Evolutionary conservation across 2,329 filamentous ascomycete genomes (phyloP), one percentile per base, ranked within the genome.

Genomic region (Diaporthe velutina): DNA sequence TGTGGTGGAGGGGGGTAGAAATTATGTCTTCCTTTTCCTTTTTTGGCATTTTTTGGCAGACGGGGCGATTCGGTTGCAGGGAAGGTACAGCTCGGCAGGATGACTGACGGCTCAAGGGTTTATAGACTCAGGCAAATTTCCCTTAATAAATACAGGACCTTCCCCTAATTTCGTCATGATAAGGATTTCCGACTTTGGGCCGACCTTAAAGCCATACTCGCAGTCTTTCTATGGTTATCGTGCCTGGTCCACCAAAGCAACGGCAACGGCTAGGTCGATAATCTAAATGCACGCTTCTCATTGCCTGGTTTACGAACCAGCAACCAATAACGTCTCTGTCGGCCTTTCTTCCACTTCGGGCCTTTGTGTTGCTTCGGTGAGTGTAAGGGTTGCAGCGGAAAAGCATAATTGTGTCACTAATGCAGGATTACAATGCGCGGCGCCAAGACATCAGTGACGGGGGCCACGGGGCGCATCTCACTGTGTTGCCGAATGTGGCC

Each of bases 361-460:
- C 33, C 2, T 7, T 28, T 64, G 40, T 64, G 60, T 40, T 38
- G 45, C 33, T 52, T 67, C 45, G 45, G 45, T 35, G 61, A 50
- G 30, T 6, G 45, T 12, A n/a, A 52, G 45, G n/a, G 42, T 52
- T 67, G 10, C 45, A 50, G 42, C 22, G 25, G 42, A 38, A 35
- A 25, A 67, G 28, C 61, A 67, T 67, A 52, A 67, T 3, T 50
- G 61, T 40, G 45, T 28, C 33, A 22, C 64, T 67, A 67, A 28
- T 67, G 45, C 64, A 67, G 64, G 45, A 38, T 48, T 38, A 19
- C 5, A 19, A 30, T 35, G 19, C 30, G 17, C 61, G 61, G 42
- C 42, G 61, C 61, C 61, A 67, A 67, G 61, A 52, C 10, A 33
- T 25, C 42, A 33, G 19, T 2, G 8, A 50, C 25, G 15, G 60